Percentiles rank a stretch among this genome's conserved stretches.
These are phyloP conservation scores for Knoxdaviesia proteae DNA, from an alignment of 2,329 filamentous ascomycete species.

Conservation along the genomic window DNA sequence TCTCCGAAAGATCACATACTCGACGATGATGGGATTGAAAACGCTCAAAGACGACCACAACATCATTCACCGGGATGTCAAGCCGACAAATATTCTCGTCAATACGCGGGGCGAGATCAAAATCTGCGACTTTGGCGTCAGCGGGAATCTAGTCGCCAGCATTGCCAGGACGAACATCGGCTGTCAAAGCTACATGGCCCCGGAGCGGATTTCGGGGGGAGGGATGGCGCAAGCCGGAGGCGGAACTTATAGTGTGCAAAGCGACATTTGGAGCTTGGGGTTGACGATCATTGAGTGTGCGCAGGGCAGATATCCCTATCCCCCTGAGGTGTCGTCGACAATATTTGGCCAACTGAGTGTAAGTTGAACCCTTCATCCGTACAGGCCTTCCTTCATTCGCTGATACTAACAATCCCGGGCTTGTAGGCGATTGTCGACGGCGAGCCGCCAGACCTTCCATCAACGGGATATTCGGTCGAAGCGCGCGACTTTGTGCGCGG, in stretches of 20 bases:
- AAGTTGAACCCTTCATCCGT: constrained; percentile 21
- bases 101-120: constrained; percentile 86
- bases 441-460: constrained; percentile 74
- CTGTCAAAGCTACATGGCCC: constrained; percentile 98
- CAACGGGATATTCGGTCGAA: constrained; percentile 53
- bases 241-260: constrained; percentile 92
- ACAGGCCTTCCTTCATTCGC: background rate
- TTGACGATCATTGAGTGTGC: constrained; percentile 92
- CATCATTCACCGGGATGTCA: constrained; percentile 96
- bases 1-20: constrained; percentile 72
- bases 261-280: constrained; percentile 92
- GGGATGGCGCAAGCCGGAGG: constrained; percentile 46
- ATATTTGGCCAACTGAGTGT: constrained; percentile 96
- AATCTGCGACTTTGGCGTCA: constrained; percentile 96
- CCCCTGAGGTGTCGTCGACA: constrained; percentile 90
- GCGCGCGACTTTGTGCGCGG: constrained; percentile 74
- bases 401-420: constrained; percentile 3
- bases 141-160: constrained; percentile 86
- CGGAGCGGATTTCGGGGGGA: constrained; percentile 80
- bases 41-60: constrained; percentile 93
- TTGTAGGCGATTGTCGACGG: constrained; percentile 86
- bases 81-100: constrained; percentile 93
- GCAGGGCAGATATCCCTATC: constrained; percentile 85
- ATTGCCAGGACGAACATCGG: constrained; percentile 98
- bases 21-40: constrained; percentile 80